Percentiles rank a stretch among this genome's conserved stretches.
These are phyloP conservation scores for Hypoxylon sp. DNA, from an alignment of 2,329 filamentous ascomycete genomes.

Conservation along the genomic window DNA sequence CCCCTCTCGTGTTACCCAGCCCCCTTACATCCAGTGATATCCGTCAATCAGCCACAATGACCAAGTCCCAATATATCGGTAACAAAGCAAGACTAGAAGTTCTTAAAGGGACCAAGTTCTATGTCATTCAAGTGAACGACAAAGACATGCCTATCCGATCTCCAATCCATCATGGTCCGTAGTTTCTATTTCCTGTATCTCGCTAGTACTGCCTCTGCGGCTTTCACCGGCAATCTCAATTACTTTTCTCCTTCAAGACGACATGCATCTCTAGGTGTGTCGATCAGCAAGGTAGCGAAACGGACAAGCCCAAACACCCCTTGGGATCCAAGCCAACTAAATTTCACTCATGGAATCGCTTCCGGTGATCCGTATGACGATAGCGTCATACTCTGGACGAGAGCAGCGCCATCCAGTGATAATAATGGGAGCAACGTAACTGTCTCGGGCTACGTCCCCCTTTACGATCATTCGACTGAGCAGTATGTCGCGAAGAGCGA, in stretches of 20 bases:
- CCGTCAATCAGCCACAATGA: background rate
- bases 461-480: slow-evolving; percentile 62
- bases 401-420: slow-evolving; percentile 60
- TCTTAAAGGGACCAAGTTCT: background rate
- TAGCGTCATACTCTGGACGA: slow-evolving; percentile 67
- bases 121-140: slow-evolving; percentile 12
- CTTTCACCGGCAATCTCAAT: slow-evolving; percentile 66
- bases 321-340: slow-evolving; percentile 64
- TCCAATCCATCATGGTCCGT: slow-evolving; percentile 41
- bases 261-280: slow-evolving; percentile 71
- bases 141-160: slow-evolving; percentile 1
- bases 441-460: slow-evolving; percentile 57
- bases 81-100: slow-evolving; percentile 4
- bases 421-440: slow-evolving; percentile 63
- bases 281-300: slow-evolving; percentile 71
- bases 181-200: slow-evolving; percentile 32
- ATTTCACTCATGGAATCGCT: slow-evolving; percentile 73
- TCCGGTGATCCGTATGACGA: slow-evolving; percentile 66
- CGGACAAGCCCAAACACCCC: slow-evolving; percentile 62
- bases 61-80: slow-evolving; percentile 11
- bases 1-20: slow-evolving; percentile 10
- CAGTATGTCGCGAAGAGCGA: slow-evolving; percentile 65
- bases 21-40: slow-evolving; percentile 21
- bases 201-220: slow-evolving; percentile 43
- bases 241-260: slow-evolving; percentile 73